Base-by-base conservation (phyloP, 371 early-diverging fungal genomes). In the Homolaphlyctis polyrhiza region DNA sequence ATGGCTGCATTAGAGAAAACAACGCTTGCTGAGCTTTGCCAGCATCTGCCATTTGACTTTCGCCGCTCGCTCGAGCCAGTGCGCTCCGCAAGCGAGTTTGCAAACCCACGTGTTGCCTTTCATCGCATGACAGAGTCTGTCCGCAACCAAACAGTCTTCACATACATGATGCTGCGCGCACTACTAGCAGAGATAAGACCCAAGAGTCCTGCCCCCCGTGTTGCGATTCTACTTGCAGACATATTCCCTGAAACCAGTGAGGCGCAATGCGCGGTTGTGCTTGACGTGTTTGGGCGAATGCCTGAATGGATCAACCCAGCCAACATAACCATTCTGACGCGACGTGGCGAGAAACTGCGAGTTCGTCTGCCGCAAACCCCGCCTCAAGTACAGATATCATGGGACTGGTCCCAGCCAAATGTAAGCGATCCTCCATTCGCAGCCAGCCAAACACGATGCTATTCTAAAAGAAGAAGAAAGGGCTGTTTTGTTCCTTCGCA, bases 241-340 rank as follows among this genome's bases (percentile, higher is more conserved):
- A n/a, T 51, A n/a, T n/a, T 51, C 32, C 52, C 52, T 8, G 52
- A 51, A n/a, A 51, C 28, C 8, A 51, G 52, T 27, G 52, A 51
- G 52, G 14, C n/a, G 8, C 32, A 28, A 27, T 51, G 52, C 32
- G 25, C 52, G 32, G 52, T 51, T 6, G 8, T 51, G 32, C 52
- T 51, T 14, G 52, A 51, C 11, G 52, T 32, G 8, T 51, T 51
- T 28, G 11, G 11, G 52, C 52, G 52, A 6, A 6, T 6, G 8
- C 52, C 52, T 14, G 52, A 32, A 8, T 11, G 11, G 8, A 11
- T 32, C 8, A 14, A 32, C 25, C 8, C 11, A 8, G 28, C 25
- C 25, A 25, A 51, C 52, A 51, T 51, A 11, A 51, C 28, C 8
- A 27, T 51, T 11, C 32, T 51, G 52, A 51, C 14, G 14, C 25